Conservation (phyloP, 1,139 yeast species). For the Debaryomyces psychrophilus region DNA sequence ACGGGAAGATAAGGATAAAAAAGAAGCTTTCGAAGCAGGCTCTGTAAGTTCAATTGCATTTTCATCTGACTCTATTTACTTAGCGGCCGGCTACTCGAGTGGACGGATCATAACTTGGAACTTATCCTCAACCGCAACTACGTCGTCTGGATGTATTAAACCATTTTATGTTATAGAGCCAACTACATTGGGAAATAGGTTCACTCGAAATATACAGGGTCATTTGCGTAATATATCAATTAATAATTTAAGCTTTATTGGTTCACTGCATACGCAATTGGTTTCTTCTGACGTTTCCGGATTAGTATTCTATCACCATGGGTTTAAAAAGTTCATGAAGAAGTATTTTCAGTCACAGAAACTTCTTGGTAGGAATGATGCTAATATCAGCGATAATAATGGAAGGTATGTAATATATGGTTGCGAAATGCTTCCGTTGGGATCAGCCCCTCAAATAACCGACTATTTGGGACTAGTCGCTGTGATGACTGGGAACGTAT, state of each 20-base stretch:
- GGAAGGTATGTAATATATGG: conserved; percentile 24
- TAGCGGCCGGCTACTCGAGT: conserved; percentile 38
- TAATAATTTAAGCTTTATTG: conserved; percentile 55
- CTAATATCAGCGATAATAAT: conserved; percentile 21
- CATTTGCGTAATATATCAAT: conserved; percentile 54
- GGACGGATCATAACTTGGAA: conserved; percentile 40
- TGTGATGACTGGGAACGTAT: conserved; percentile 53
- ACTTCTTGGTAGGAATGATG: conserved; percentile 53
- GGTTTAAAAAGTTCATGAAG: conserved; percentile 57
- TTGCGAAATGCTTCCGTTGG: conserved; percentile 56
- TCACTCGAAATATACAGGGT: conserved; percentile 45
- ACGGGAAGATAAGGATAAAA: conserved; percentile 12
- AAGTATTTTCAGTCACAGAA: conserved; percentile 52
- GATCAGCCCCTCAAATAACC: conserved; percentile 51
- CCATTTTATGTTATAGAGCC: conserved; percentile 35
- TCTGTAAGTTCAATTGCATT: conserved; percentile 49
- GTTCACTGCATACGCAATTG: conserved; percentile 58
- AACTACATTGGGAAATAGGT: conserved; percentile 29
- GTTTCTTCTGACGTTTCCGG: conserved; percentile 66
- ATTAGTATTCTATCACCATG: conserved; percentile 60
- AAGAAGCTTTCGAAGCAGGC: conserved; percentile 31
- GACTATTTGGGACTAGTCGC: conserved; percentile 66
- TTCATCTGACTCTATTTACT: conserved; percentile 35
- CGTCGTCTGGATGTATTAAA: conserved; percentile 5
- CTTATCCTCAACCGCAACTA: conserved; percentile 16